Evolutionary conservation across 2,329 filamentous ascomycete genomes (phyloP), one percentile per base, ranked within the genome.

Genomic region (Aspergillus clavatus): DNA sequence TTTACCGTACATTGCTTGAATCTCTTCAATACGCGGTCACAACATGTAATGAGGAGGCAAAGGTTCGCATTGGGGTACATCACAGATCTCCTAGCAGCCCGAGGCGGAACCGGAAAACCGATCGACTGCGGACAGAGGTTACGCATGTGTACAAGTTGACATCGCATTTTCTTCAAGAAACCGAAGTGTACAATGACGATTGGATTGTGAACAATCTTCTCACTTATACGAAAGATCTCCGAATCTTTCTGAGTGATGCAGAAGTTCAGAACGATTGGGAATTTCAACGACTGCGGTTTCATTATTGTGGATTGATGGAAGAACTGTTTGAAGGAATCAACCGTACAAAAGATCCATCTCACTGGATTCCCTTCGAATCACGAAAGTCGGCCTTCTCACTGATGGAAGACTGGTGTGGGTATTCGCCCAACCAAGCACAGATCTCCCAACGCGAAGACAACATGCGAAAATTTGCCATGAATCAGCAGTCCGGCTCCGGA

Each of bases 361-460:
- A 89, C 24, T 98, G 93, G 91, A 93, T 98, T 81, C 90, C 93
- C 0, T 98, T 98, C 60, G 93, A 98, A 65, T 88, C 90, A 10
- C 79, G 94, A 31, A 95, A 96, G 63, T 96, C 93, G 4, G 87
- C 91, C 0, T 98, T 98, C 62, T 84, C 90, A 0, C 72, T 98
- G 38, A 97, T 98, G 90, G 93, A 98, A 68, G 91, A 97, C 54
- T 98, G 94, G 94, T 98, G 93, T 63, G 93, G 93, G 2, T 96
- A 94, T 65, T 95, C 90, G 6, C 89, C 90, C 0, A 95, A 96
- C 53, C 89, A 94, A 62, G 76, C 73, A 11, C 87, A 94, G 53
- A 87, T 95, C 31, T 81, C 84, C 4, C 83, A 84, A 46, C 79
- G 89, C 50, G 90, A 96, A 67, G 86, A 95, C 50, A 86, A 81